These are phyloP conservation scores for Oryza glumipatula DNA, from an alignment of 176 grass and related monocot genomes.

Conservation along the genomic window DNA sequence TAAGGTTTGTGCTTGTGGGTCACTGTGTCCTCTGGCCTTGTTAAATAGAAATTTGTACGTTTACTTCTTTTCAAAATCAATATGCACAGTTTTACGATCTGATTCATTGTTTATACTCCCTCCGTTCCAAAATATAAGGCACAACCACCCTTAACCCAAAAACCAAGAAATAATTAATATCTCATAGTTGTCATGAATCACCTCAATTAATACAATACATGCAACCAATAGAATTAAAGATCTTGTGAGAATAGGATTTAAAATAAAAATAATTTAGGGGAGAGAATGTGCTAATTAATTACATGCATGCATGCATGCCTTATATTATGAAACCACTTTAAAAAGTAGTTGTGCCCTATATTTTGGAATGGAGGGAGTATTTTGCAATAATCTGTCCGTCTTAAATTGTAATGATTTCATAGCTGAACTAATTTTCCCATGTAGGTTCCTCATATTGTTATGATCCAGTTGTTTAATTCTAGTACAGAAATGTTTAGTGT, in stretches of 20 bases:
- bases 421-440: constrained; percentile 3
- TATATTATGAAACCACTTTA: too few species aligned
- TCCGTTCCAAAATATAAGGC: too few species aligned
- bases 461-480: background rate
- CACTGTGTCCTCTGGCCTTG: constrained; percentile 28
- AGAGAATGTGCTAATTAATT: too few species aligned
- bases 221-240: too few species aligned
- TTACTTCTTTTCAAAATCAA: background rate
- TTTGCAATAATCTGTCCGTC: constrained; percentile 20
- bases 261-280: too few species aligned
- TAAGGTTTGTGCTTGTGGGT: background rate
- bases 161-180: too few species aligned
- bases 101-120: constrained; percentile 1
- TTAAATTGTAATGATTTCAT: background rate
- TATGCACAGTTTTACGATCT: background rate
- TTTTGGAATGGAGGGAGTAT: background rate
- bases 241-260: too few species aligned
- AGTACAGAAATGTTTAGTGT: constrained; percentile 27
- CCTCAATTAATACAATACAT: too few species aligned
- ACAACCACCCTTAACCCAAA: too few species aligned
- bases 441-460: constrained; percentile 20
- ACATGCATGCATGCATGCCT: too few species aligned
- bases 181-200: too few species aligned
- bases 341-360: too few species aligned
- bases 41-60: constrained; percentile 27